phyloP scores from a whole-genome alignment of 495 filamentous ascomycete species.

The Poronia punctata region DNA sequence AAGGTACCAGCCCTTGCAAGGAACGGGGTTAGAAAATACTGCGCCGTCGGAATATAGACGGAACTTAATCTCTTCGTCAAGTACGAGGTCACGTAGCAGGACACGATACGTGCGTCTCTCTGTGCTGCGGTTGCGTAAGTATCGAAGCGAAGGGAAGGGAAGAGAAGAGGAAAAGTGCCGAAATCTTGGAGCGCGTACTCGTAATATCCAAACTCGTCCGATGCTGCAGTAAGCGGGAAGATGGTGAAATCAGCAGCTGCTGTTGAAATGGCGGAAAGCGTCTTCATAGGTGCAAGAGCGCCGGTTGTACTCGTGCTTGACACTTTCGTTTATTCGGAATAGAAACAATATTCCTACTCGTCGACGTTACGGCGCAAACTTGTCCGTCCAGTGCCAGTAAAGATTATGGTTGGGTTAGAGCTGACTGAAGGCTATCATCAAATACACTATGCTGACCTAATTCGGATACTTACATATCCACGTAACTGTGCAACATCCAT shows the following conservation, averaged over 20 bases:
- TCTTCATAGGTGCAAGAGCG: constrained; percentile 22
- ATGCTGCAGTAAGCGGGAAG: constrained; percentile 8
- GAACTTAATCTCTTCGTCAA: too few relatives aligned
- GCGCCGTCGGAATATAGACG: too few relatives aligned
- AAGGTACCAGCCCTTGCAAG: too few relatives aligned
- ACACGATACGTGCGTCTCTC: constrained; percentile 21
- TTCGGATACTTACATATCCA: too few relatives aligned
- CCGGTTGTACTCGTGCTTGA: constrained; percentile 20
- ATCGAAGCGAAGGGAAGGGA: constrained; percentile 1
- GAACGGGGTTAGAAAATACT: too few relatives aligned
- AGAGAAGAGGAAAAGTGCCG: constrained; percentile 25
- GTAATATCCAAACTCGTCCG: constrained; percentile 15
- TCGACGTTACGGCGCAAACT: constrained; percentile 21
- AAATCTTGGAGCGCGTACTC: constrained; percentile 29
- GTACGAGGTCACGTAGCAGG: constrained; percentile 18
- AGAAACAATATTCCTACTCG: constrained; percentile 22
- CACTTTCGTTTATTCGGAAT: constrained; percentile 21
- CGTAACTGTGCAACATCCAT: too few relatives aligned
- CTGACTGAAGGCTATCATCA: background rate
- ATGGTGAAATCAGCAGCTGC: constrained; percentile 18
- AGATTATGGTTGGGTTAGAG: background rate
- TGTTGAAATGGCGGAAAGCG: constrained; percentile 23
- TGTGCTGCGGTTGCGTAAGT: constrained; percentile 28
- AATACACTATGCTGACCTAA: too few relatives aligned
- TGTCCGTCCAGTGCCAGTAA: background rate